phyloP scores from a whole-genome alignment of 2,329 filamentous ascomycete genomes.

The Nannizziopsis arthrosporioides region DNA sequence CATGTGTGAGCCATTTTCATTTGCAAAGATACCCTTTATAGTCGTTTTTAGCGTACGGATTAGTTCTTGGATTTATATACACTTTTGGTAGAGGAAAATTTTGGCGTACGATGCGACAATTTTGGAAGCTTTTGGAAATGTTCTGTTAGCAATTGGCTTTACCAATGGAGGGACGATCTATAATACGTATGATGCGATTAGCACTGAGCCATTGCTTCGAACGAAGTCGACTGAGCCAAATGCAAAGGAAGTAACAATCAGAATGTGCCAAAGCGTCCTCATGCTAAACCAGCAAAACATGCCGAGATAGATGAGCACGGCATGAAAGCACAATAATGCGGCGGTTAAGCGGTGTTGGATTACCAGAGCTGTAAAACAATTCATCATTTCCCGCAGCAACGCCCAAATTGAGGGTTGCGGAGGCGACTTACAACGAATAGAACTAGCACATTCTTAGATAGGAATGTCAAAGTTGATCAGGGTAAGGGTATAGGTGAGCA shows the following conservation, averaged over 20 bases:
- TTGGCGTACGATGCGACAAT: no score
- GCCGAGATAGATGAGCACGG: conserved; percentile 1
- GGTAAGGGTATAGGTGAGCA: background rate
- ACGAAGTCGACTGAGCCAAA: background rate
- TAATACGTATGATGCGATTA: background rate
- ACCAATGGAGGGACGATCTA: no score
- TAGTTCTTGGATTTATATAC: background rate
- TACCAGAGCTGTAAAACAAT: conserved; percentile 33
- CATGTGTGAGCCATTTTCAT: conserved; percentile 17
- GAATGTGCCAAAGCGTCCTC: conserved; percentile 35
- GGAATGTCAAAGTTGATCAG: no score
- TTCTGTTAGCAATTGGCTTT: no score
- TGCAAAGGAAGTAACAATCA: conserved; percentile 20
- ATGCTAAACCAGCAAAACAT: conserved; percentile 32
- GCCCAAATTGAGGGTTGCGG: background rate
- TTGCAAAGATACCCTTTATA: conserved; percentile 1
- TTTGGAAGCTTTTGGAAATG: no score
- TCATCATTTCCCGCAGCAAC: conserved; percentile 25
- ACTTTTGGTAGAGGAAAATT: background rate
- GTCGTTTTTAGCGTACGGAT: background rate
- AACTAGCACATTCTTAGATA: background rate
- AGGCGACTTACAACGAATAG: background rate
- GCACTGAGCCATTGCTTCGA: background rate
- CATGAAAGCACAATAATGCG: conserved; percentile 15
- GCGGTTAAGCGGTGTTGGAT: conserved; percentile 36